Percentiles rank a stretch among this genome's conserved stretches.
phyloP scores from a whole-genome alignment of 208 protist genomes.

The Trypanosoma melophagium region DNA sequence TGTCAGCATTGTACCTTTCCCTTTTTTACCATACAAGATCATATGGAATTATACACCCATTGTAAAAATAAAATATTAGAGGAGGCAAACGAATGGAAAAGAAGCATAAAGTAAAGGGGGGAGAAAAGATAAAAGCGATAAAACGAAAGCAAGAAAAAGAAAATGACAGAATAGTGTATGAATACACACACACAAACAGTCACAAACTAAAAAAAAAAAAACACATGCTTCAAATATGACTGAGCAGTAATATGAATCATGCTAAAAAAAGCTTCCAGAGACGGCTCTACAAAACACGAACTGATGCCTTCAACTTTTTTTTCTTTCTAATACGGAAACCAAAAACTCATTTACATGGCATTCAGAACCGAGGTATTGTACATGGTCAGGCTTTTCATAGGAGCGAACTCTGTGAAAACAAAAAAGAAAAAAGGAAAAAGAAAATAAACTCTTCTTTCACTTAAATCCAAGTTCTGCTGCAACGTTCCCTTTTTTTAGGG shows the following conservation, averaged over 20 bases:
- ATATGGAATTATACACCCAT: too few relatives aligned
- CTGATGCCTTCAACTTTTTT: too few relatives aligned
- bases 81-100: constrained; percentile 10
- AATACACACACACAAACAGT: background rate
- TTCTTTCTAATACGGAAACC: too few relatives aligned
- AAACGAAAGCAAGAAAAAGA: background rate
- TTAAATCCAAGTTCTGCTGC: constrained; percentile 73
- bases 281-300: too few relatives aligned
- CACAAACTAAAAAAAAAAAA: constrained; percentile 10
- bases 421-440: constrained; percentile 7
- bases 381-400: too few relatives aligned
- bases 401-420: background rate
- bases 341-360: too few relatives aligned
- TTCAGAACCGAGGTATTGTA: too few relatives aligned
- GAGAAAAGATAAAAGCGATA: constrained; percentile 1
- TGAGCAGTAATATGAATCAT: background rate
- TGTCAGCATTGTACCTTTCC: background rate
- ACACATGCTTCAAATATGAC: background rate
- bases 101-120: constrained; percentile 3
- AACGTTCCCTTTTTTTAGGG: constrained; percentile 87
- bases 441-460: constrained; percentile 22
- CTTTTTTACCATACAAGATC: background rate
- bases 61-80: background rate
- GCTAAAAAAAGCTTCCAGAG: too few relatives aligned
- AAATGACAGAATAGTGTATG: background rate